Conservation (phyloP, 1,284 basidiomycete genomes). For the Tylopilus sp. region DNA sequence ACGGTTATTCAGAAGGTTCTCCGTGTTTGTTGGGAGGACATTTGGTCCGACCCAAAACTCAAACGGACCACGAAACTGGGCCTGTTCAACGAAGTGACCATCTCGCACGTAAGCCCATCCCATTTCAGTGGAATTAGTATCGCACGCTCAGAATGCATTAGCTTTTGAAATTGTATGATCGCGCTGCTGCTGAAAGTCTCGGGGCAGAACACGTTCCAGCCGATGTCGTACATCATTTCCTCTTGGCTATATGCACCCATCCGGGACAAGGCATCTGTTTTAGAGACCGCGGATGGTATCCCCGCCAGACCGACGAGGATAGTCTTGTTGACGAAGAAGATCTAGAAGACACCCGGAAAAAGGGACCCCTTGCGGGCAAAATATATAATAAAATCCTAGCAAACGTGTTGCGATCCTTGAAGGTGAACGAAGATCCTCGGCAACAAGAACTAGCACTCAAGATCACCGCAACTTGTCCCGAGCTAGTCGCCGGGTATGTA, state of each 20-base stretch:
- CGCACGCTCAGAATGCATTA: constrained; percentile 25
- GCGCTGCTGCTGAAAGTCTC: constrained; percentile 46
- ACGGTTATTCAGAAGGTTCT: constrained; percentile 52
- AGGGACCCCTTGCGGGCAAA: constrained; percentile 37
- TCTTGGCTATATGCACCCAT: constrained; percentile 80
- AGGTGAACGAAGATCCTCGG: constrained; percentile 79
- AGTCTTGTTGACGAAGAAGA: constrained; percentile 21
- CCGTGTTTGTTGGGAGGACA: constrained; percentile 50
- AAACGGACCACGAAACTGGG: constrained; percentile 64
- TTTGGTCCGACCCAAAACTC: constrained; percentile 68
- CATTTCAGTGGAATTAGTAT: background rate
- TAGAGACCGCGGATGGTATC: constrained; percentile 87
- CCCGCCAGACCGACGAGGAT: constrained; percentile 47
- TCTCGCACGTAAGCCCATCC: constrained; percentile 49
- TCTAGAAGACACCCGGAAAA: constrained; percentile 25
- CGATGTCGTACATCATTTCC: constrained; percentile 81
- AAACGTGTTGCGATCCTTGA: constrained; percentile 68
- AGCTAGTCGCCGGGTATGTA: constrained; percentile 72
- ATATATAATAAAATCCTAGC: constrained; percentile 84
- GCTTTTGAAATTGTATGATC: constrained; percentile 68
- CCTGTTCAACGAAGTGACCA: constrained; percentile 58
- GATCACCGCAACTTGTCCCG: constrained; percentile 77
- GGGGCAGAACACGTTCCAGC: constrained; percentile 61
- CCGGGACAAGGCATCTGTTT: constrained; percentile 87
- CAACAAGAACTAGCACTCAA: constrained; percentile 80